phyloP scores from a whole-genome alignment of 148 eudicot genomes.

The Simmondsia chinensis region DNA sequence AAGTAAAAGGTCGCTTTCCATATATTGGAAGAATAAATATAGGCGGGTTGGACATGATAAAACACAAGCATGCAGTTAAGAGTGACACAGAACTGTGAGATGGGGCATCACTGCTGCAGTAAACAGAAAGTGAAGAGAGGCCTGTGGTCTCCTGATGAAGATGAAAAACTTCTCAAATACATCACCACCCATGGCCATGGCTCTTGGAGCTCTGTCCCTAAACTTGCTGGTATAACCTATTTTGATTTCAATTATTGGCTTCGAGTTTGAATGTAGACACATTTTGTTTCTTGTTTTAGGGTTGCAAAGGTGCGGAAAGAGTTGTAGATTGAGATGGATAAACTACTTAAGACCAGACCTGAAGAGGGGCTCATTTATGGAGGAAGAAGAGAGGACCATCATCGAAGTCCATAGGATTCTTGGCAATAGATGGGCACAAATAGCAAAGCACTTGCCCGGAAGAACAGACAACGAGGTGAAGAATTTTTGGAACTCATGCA shows the following conservation, averaged over 20 bases:
- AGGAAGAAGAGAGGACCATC: constrained; percentile 34
- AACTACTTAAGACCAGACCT: constrained; percentile 32
- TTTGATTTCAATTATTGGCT: too few relatives aligned
- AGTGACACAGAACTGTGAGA: neutral
- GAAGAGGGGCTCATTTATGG: constrained; percentile 29
- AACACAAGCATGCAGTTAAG: too few relatives aligned
- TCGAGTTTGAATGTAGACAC: too few relatives aligned
- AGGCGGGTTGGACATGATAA: too few relatives aligned
- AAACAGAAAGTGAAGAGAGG: constrained; percentile 34
- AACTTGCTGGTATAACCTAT: constrained; percentile 31
- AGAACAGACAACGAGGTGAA: constrained; percentile 39
- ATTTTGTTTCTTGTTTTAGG: constrained; percentile 12
- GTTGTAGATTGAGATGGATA: constrained; percentile 31
- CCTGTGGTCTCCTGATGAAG: constrained; percentile 33
- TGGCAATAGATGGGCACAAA: constrained; percentile 37
- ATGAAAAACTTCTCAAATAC: constrained; percentile 18
- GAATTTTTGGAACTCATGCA: constrained; percentile 43
- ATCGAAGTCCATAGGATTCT: constrained; percentile 34
- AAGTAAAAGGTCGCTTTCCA: too few relatives aligned
- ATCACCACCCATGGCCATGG: constrained; percentile 24
- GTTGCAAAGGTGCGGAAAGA: constrained; percentile 32
- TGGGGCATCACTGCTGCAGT: constrained; percentile 27
- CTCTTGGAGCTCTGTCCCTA: constrained; percentile 32
- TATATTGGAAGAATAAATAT: too few relatives aligned
- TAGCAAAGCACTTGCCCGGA: constrained; percentile 38